Percentiles rank a stretch among this genome's conserved stretches.
Conservation (phyloP, 306 rosid genomes). For the Vigna hirtella region DNA sequence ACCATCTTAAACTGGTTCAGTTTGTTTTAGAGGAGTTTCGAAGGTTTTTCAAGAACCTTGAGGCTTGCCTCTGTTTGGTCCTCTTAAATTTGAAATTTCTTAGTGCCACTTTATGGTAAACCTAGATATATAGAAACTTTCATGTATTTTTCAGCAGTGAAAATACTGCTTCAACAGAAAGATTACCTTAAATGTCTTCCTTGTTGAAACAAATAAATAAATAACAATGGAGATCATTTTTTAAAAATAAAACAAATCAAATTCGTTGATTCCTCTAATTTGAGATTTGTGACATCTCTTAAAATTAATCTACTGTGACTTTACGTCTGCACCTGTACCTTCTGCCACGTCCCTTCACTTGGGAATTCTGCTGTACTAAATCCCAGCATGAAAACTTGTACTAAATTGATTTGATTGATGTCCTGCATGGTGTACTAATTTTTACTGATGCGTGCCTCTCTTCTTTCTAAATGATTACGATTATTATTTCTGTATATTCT, state of each 20-base stretch:
- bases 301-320: not conserved
- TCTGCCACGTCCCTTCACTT: not conserved
- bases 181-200: not conserved
- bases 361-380: not conserved
- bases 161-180: not conserved
- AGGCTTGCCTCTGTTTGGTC: not conserved
- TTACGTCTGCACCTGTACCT: not conserved
- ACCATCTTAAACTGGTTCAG: not conserved
- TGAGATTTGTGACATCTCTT: not conserved
- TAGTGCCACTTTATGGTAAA: not conserved
- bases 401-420: not conserved
- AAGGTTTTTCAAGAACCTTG: not conserved
- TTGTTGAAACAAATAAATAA: not conserved
- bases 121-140: not conserved
- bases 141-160: not conserved
- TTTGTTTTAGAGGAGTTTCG: not conserved
- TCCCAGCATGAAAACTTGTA: not conserved
- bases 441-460: conserved; percentile 19
- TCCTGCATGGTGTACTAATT: conserved; percentile 17
- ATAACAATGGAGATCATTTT: not conserved
- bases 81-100: too few relatives aligned
- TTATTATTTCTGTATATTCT: conserved; percentile 1
- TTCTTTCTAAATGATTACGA: conserved; percentile 18
- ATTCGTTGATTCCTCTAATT: not conserved
- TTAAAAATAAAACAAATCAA: not conserved